Evolutionary conservation across 345 rosid species (phyloP).

Genomic region (Eucalyptus camaldulensis): DNA sequence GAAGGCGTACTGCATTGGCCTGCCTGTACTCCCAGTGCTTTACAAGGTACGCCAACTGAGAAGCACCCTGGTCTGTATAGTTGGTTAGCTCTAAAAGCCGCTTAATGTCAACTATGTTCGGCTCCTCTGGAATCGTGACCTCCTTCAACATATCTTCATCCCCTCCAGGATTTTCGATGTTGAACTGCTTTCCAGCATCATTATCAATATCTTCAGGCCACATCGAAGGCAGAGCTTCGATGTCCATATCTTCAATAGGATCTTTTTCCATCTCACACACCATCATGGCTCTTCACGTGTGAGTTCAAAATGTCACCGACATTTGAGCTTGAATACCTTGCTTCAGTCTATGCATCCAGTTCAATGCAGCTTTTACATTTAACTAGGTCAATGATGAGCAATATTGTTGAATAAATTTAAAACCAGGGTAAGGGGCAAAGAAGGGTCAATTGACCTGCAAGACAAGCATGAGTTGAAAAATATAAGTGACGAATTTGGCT

Average conservation of each 20-base stretch:
- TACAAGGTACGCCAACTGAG: conserved; percentile 74
- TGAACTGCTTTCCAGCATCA: conserved; percentile 74
- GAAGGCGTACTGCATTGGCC: conserved; percentile 62
- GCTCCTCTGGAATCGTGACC: conserved; percentile 44
- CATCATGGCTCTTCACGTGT: conserved; percentile 6
- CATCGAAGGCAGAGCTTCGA: conserved; percentile 77
- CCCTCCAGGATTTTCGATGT: conserved; percentile 63
- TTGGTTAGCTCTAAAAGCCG: conserved; percentile 44
- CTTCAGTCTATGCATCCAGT: not conserved
- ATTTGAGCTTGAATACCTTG: not conserved
- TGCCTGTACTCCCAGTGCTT: conserved; percentile 87
- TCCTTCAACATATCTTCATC: conserved; percentile 88
- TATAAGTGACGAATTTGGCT: not conserved
- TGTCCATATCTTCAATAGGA: conserved; percentile 70
- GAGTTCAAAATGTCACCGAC: not conserved
- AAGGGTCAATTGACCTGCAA: not conserved
- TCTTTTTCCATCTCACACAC: conserved; percentile 51
- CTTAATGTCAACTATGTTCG: conserved; percentile 50
- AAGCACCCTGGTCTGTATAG: conserved; percentile 62
- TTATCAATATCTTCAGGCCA: conserved; percentile 86
- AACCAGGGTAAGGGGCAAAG: not conserved
- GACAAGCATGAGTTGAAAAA: not conserved
- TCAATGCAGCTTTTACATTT: not conserved
- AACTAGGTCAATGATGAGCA: not conserved
- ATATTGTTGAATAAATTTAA: not conserved